Evolutionary conservation across 2,329 filamentous ascomycete genomes (phyloP).

Genomic region (Blastomyces parvus): DNA sequence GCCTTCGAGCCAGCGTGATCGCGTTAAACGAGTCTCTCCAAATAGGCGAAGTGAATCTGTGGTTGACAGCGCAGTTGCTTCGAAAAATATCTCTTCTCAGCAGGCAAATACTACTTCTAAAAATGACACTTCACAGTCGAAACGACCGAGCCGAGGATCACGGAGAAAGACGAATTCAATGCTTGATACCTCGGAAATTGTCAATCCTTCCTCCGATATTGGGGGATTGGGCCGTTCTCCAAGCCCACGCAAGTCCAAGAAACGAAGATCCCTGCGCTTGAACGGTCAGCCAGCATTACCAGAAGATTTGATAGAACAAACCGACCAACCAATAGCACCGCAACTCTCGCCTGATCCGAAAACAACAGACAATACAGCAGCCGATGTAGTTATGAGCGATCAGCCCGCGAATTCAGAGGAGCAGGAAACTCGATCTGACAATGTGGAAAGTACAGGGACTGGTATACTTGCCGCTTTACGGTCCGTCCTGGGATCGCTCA

Average conservation of each 20-base stretch:
- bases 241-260: slow-evolving; percentile 19
- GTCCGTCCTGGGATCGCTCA: slow-evolving; percentile 51
- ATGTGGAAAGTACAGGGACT: slow-evolving; percentile 28
- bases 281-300: slow-evolving; percentile 18
- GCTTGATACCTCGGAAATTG: slow-evolving; percentile 16
- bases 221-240: slow-evolving; percentile 11
- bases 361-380: background rate
- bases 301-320: background rate
- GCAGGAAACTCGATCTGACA: background rate
- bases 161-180: slow-evolving; percentile 2
- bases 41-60: background rate
- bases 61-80: background rate
- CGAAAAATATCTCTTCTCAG: background rate
- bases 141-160: background rate
- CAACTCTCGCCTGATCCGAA: background rate
- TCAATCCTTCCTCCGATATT: background rate
- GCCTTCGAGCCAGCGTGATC: background rate
- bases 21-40: slow-evolving; percentile 6
- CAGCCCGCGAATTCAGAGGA: background rate
- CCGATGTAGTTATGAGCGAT: slow-evolving; percentile 2
- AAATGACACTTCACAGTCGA: background rate
- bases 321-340: background rate
- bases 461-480: slow-evolving; percentile 47
- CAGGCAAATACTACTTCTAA: slow-evolving; percentile 1
- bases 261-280: slow-evolving; percentile 25